Percentiles rank a stretch among this genome's conserved stretches.
Evolutionary conservation across 2,329 filamentous ascomycete species (phyloP).

Genomic region (Sodiomyces alkalinus): DNA sequence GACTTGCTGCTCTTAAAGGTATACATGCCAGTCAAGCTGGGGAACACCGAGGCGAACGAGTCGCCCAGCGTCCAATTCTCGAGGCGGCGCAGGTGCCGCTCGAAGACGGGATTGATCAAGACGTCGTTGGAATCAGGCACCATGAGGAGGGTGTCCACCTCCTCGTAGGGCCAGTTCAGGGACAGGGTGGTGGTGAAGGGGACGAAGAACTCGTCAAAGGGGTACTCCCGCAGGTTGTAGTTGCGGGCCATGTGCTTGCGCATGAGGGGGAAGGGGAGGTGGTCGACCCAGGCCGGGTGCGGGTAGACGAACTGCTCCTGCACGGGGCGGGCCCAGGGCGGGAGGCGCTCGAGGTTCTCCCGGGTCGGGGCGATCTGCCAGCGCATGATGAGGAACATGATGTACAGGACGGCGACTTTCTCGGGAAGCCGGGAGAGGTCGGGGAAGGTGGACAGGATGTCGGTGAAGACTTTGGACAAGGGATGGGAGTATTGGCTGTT

Average conservation of each 20-base stretch:
- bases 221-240: conserved; percentile 32
- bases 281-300: conserved; percentile 73
- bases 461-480: conserved; percentile 70
- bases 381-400: conserved; percentile 76
- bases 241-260: conserved; percentile 47
- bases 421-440: conserved; percentile 66
- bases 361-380: conserved; percentile 71
- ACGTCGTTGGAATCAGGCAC: conserved; percentile 46
- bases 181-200: conserved; percentile 63
- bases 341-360: conserved; percentile 66
- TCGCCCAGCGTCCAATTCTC: conserved; percentile 72
- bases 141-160: conserved; percentile 51
- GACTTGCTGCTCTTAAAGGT: conserved; percentile 14
- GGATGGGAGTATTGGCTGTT: conserved; percentile 52
- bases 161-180: conserved; percentile 75
- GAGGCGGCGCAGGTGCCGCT: conserved; percentile 58
- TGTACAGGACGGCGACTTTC: conserved; percentile 65
- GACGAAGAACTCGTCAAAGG: conserved; percentile 72
- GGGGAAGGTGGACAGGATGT: conserved; percentile 73
- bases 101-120: conserved; percentile 75
- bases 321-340: conserved; percentile 54
- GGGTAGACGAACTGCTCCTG: conserved; percentile 48
- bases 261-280: conserved; percentile 66
- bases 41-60: conserved; percentile 51
- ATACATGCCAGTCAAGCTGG: conserved; percentile 32